phyloP scores from a whole-genome alignment of 176 grass and related monocot species.

The Ensete glaucum region DNA sequence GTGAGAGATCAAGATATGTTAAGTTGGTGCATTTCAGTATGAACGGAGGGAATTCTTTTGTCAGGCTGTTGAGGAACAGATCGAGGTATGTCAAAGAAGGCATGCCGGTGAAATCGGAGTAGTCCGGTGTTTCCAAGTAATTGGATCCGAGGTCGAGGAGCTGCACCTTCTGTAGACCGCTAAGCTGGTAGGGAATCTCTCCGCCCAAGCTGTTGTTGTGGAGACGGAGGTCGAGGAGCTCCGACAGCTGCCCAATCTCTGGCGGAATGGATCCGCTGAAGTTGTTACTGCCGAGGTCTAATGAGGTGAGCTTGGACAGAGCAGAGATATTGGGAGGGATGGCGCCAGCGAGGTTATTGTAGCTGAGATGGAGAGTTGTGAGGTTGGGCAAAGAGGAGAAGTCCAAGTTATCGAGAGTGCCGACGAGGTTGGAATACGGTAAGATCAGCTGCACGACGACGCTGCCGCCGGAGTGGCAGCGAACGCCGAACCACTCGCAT shows the following conservation, averaged over 20 bases:
- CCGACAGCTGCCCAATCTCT: conserved; percentile 44
- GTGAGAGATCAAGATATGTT: conserved; percentile 52
- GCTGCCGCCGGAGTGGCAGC: conserved; percentile 30
- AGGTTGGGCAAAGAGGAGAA: conserved; percentile 39
- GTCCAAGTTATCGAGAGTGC: conserved; percentile 43
- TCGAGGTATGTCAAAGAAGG: conserved; percentile 50
- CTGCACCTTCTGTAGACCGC: conserved; percentile 31
- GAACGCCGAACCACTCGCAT: conserved; percentile 54
- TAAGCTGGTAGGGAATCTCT: conserved; percentile 41
- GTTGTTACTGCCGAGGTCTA: conserved; percentile 51
- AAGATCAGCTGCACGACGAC: conserved; percentile 35
- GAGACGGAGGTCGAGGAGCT: conserved; percentile 46
- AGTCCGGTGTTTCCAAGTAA: conserved; percentile 34
- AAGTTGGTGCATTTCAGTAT: conserved; percentile 42
- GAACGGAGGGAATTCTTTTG: conserved; percentile 31
- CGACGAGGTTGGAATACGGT: conserved; percentile 30
- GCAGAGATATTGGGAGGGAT: conserved; percentile 30
- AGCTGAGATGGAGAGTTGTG: conserved; percentile 46
- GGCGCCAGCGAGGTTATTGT: conserved; percentile 40
- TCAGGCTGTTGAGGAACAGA: conserved; percentile 43
- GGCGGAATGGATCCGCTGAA: conserved; percentile 41
- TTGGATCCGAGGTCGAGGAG: conserved; percentile 44
- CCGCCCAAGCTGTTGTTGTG: conserved; percentile 52
- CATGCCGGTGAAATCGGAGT: conserved; percentile 36
- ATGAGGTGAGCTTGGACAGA: conserved; percentile 24